Evolutionary conservation across 495 filamentous ascomycete species (phyloP).

Genomic region (Aspergillus sclerotioniger): DNA sequence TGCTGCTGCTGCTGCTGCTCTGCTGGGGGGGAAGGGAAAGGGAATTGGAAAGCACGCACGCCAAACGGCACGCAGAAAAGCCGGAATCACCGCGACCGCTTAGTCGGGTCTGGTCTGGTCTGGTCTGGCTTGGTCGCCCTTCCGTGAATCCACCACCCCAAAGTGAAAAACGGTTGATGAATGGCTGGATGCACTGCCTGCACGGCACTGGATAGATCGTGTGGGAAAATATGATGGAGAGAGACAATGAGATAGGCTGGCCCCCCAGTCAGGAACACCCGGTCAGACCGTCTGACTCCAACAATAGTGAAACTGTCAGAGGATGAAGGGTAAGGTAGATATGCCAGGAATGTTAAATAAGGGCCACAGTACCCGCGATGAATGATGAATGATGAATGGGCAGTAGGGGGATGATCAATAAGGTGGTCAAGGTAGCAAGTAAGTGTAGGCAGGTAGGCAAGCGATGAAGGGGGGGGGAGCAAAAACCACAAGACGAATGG

Average conservation of each 20-base stretch:
- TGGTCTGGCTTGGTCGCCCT: slow-evolving; percentile 1
- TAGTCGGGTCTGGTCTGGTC: slow-evolving; percentile 9
- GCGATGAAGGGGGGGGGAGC: slow-evolving; percentile 4
- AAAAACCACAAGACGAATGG: slow-evolving; percentile 12
- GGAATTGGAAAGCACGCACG: slow-evolving; percentile 11
- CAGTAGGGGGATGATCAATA: neutral
- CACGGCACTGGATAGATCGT: slow-evolving; percentile 16
- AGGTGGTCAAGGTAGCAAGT: slow-evolving; percentile 6
- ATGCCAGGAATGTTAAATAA: too few relatives aligned
- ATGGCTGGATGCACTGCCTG: neutral
- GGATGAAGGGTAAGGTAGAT: too few relatives aligned
- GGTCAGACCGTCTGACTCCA: too few relatives aligned
- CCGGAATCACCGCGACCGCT: slow-evolving; percentile 19
- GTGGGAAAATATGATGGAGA: neutral
- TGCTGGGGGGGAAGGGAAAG: slow-evolving; percentile 10
- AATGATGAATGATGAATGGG: neutral
- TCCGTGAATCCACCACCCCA: slow-evolving; percentile 10
- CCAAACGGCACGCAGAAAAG: slow-evolving; percentile 19
- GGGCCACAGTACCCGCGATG: neutral
- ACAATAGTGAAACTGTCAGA: too few relatives aligned
- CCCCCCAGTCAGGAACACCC: neutral
- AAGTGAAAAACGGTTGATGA: slow-evolving; percentile 1
- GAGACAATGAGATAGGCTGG: neutral
- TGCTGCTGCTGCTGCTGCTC: neutral
- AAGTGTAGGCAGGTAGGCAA: neutral